Percentiles rank a stretch among this genome's conserved stretches.
Evolutionary conservation across 768 basidiomycete species (phyloP).

Genomic region (Dioszegia aurantiaca): DNA sequence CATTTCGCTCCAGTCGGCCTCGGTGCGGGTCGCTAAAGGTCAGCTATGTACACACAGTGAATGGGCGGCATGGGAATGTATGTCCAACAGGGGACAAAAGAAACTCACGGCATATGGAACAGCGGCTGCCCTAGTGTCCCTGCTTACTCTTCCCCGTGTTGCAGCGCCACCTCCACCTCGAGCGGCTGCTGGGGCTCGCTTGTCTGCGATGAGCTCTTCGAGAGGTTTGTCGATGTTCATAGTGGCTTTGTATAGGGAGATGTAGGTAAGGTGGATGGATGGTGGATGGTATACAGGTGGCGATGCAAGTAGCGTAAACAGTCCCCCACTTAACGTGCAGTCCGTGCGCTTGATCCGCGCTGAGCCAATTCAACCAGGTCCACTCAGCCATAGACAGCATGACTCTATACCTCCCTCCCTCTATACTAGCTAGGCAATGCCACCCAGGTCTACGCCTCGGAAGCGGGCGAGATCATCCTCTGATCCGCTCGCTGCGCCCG

Average conservation of each 20-base stretch:
- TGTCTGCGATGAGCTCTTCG: conserved; percentile 41
- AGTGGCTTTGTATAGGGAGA: too few relatives aligned
- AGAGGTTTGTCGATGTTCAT: conserved; percentile 48
- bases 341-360: too few relatives aligned
- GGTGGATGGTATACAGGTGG: background rate
- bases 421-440: too few relatives aligned
- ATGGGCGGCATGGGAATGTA: too few relatives aligned
- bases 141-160: conserved; percentile 4
- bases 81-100: background rate
- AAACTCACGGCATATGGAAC: conserved; percentile 23
- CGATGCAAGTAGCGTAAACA: too few relatives aligned
- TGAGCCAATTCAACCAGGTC: too few relatives aligned
- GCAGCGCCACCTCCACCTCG: background rate
- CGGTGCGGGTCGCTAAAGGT: conserved; percentile 42
- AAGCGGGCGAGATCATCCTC: background rate
- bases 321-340: too few relatives aligned
- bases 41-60: too few relatives aligned
- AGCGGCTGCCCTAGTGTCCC: conserved; percentile 10
- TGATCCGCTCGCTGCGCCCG: conserved; percentile 3
- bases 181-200: conserved; percentile 14
- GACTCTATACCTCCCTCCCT: background rate
- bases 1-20: conserved; percentile 47
- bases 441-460: background rate
- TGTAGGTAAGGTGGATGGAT: conserved; percentile 11
- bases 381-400: too few relatives aligned